Conservation (phyloP, 2,329 filamentous ascomycete species). For the Venturia pyrina region DNA sequence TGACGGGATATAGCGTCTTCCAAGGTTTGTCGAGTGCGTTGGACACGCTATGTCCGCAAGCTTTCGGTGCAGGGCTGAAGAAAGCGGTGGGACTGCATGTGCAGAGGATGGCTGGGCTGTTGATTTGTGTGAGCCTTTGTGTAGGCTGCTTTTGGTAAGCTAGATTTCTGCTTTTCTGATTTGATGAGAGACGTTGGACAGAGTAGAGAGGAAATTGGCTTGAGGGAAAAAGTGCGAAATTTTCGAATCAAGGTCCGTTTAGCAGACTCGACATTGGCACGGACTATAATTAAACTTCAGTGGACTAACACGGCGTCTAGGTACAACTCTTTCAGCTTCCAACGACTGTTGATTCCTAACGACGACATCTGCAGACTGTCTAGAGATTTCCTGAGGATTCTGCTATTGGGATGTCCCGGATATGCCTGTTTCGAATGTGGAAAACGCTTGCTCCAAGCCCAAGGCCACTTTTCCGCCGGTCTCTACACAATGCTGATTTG, state of each 20-base stretch:
- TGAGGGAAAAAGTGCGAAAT: not conserved
- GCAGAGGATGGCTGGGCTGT: not conserved
- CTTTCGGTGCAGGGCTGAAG: not conserved
- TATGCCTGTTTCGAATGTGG: conserved; percentile 4
- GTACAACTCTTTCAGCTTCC: conserved; percentile 2
- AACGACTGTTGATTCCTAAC: not conserved
- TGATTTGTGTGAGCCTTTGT: not conserved
- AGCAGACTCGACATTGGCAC: not conserved
- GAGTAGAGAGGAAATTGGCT: not conserved
- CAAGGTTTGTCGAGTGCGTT: not conserved
- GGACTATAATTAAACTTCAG: not conserved
- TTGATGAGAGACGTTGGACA: not conserved
- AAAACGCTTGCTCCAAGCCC: conserved; percentile 2
- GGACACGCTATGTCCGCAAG: conserved; percentile 7
- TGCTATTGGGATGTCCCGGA: not conserved
- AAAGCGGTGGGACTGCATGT: not conserved
- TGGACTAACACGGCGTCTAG: not conserved
- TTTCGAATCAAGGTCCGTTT: not conserved
- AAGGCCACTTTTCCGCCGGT: conserved; percentile 3
- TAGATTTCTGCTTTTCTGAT: not conserved
- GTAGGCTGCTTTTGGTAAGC: conserved; percentile 1
- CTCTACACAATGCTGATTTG: not conserved
- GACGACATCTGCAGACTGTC: not conserved
- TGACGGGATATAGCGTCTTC: not conserved
- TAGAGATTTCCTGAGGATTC: not conserved